Conservation (phyloP, 768 basidiomycete species). For the Phlebiopsis gigantea region DNA sequence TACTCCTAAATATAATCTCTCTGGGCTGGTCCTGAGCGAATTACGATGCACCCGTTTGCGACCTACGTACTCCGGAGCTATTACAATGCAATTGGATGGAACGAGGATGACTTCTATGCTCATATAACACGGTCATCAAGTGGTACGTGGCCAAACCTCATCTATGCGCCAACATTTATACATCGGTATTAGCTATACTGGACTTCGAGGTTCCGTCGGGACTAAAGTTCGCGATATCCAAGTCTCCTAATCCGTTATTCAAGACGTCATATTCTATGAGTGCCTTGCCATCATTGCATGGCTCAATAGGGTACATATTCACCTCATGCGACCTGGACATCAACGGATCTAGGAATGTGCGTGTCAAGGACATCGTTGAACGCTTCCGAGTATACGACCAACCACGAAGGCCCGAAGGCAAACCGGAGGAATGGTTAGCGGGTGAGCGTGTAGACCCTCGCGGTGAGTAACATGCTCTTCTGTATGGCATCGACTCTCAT, state of each 20-base stretch:
- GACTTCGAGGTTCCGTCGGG: slow-evolving; percentile 88
- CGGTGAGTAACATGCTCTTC: slow-evolving; percentile 42
- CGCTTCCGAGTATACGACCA: slow-evolving; percentile 81
- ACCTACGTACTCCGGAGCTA: slow-evolving; percentile 86
- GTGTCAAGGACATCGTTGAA: slow-evolving; percentile 86
- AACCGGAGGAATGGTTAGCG: slow-evolving; percentile 75
- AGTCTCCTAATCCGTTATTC: slow-evolving; percentile 85
- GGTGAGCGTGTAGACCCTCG: slow-evolving; percentile 74
- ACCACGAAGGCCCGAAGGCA: slow-evolving; percentile 72
- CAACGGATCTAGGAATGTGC: slow-evolving; percentile 61
- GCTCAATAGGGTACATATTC: slow-evolving; percentile 91
- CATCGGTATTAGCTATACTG: slow-evolving; percentile 58
- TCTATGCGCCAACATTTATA: neutral
- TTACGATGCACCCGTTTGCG: slow-evolving; percentile 76
- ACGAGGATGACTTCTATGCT: slow-evolving; percentile 90
- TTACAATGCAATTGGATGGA: slow-evolving; percentile 93
- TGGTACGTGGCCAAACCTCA: slow-evolving; percentile 40
- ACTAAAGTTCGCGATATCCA: slow-evolving; percentile 74
- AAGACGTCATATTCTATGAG: slow-evolving; percentile 91
- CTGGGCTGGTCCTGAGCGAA: neutral
- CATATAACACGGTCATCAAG: slow-evolving; percentile 86
- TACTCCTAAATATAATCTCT: neutral
- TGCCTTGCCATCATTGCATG: slow-evolving; percentile 88
- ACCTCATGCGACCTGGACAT: slow-evolving; percentile 80
- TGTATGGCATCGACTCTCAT: too few species aligned